Conservation (phyloP, 1,139 yeast species). For the Lodderomyces elongisporus region DNA sequence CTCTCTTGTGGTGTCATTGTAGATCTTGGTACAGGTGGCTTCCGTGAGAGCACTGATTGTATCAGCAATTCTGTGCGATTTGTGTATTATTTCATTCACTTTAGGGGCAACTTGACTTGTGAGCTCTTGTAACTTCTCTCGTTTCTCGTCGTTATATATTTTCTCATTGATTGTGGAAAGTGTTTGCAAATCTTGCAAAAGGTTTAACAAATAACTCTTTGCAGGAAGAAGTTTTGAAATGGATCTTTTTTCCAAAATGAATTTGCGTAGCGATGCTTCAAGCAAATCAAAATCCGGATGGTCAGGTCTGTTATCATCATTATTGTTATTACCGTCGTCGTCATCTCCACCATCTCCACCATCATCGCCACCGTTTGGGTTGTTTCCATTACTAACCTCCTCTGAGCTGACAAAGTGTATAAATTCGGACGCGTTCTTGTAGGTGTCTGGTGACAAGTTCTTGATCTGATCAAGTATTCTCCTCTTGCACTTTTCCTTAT, state of each 20-base stretch:
- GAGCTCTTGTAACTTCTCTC: constrained; percentile 43
- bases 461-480: constrained; percentile 85
- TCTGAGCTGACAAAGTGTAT: constrained; percentile 88
- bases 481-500: constrained; percentile 71
- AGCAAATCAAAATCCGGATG: constrained; percentile 75
- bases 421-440: constrained; percentile 79
- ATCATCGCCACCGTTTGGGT: constrained; percentile 14
- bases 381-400: constrained; percentile 26
- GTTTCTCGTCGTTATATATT: constrained; percentile 47
- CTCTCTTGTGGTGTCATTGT: constrained; percentile 53
- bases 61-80: constrained; percentile 54
- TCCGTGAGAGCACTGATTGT: constrained; percentile 63
- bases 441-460: constrained; percentile 82
- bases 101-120: constrained; percentile 54
- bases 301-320: constrained; percentile 13
- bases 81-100: constrained; percentile 49
- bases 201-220: constrained; percentile 69
- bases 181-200: constrained; percentile 59
- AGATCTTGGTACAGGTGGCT: constrained; percentile 50
- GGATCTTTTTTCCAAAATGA: constrained; percentile 84
- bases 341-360: constrained; percentile 18
- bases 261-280: constrained; percentile 80
- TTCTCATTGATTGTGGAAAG: constrained; percentile 59
- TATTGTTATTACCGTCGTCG: constrained; percentile 26
- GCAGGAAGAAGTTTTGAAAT: constrained; percentile 90